These are phyloP conservation scores for Aspergillus conjunctus DNA, from an alignment of 495 filamentous ascomycete species.

Conservation along the genomic window DNA sequence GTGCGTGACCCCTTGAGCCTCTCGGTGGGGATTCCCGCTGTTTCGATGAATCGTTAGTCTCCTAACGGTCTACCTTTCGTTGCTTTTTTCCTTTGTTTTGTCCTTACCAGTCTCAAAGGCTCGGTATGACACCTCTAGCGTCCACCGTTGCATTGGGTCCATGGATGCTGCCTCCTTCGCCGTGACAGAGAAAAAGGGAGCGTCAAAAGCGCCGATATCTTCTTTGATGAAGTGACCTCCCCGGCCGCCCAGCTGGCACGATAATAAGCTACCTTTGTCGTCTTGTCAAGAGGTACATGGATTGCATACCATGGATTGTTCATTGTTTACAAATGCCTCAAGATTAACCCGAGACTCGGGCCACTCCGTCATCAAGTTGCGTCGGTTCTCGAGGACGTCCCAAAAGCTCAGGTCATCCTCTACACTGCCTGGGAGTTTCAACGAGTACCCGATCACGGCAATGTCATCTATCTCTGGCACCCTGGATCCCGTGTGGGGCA, in stretches of 20 bases:
- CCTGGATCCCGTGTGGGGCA: not conserved
- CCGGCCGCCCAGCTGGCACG: not conserved
- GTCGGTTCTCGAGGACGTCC: slow-evolving; percentile 33
- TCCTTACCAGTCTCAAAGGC: slow-evolving; percentile 51
- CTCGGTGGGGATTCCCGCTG: slow-evolving; percentile 23
- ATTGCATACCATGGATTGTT: slow-evolving; percentile 5
- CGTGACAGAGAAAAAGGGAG: slow-evolving; percentile 52
- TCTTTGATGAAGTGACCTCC: slow-evolving; percentile 41
- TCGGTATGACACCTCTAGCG: slow-evolving; percentile 58
- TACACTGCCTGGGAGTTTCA: slow-evolving; percentile 37
- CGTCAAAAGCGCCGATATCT: slow-evolving; percentile 41
- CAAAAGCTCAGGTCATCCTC: slow-evolving; percentile 36
- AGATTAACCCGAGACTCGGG: slow-evolving; percentile 31
- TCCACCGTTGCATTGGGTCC: slow-evolving; percentile 58
- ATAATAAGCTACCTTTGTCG: not conserved
- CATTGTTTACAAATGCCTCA: slow-evolving; percentile 26
- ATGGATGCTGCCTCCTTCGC: slow-evolving; percentile 56
- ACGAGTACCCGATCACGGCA: slow-evolving; percentile 42
- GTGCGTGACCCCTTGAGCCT: slow-evolving; percentile 23
- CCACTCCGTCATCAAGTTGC: slow-evolving; percentile 39
- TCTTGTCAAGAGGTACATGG: not conserved
- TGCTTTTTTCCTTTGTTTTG: not conserved
- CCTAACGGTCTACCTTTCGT: not conserved
- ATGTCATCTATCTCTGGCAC: slow-evolving; percentile 9
- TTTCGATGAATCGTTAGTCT: not conserved